These are phyloP conservation scores for Tympanopsis confertula DNA, from an alignment of 2,329 filamentous ascomycete species.

Conservation along the genomic window DNA sequence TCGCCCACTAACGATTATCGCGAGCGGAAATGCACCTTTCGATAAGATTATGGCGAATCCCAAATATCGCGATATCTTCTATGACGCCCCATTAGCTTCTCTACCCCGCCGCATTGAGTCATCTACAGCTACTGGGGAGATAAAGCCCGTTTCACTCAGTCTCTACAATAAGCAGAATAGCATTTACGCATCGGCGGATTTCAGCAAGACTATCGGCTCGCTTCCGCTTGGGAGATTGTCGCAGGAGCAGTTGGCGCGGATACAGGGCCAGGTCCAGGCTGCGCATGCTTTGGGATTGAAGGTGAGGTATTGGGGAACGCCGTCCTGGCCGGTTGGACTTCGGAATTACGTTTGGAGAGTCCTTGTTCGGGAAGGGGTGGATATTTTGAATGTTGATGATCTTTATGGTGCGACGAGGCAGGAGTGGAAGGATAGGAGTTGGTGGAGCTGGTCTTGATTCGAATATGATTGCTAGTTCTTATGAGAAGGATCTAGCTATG, in stretches of 20 bases:
- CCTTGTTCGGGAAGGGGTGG: conserved; percentile 21
- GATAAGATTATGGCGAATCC: conserved; percentile 22
- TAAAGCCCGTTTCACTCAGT: no score
- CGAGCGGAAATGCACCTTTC: conserved; percentile 33
- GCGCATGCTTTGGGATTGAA: conserved; percentile 23
- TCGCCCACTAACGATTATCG: conserved; percentile 35
- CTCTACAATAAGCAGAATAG: conserved; percentile 12
- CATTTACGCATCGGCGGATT: conserved; percentile 11
- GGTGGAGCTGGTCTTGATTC: no score
- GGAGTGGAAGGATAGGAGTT: conserved; percentile 7
- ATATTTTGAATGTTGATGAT: conserved; percentile 29
- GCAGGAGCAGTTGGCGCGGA: conserved; percentile 8
- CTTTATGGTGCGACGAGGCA: conserved; percentile 17
- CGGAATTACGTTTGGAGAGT: conserved; percentile 25
- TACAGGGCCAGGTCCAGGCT: conserved; percentile 10
- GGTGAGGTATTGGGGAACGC: conserved; percentile 28
- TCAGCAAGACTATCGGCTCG: conserved; percentile 7
- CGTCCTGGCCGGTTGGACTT: conserved; percentile 21
- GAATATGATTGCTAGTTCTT: no score
- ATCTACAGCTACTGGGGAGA: no score
- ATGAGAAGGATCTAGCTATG: no score
- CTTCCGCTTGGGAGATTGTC: conserved; percentile 5
- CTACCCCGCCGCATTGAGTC: neutral
- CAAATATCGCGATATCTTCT: conserved; percentile 31
- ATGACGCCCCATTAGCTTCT: conserved; percentile 25